Percentiles rank a stretch among this genome's conserved stretches.
These are phyloP conservation scores for Purshia tridentata DNA, from an alignment of 306 rosid genomes.

Conservation along the genomic window DNA sequence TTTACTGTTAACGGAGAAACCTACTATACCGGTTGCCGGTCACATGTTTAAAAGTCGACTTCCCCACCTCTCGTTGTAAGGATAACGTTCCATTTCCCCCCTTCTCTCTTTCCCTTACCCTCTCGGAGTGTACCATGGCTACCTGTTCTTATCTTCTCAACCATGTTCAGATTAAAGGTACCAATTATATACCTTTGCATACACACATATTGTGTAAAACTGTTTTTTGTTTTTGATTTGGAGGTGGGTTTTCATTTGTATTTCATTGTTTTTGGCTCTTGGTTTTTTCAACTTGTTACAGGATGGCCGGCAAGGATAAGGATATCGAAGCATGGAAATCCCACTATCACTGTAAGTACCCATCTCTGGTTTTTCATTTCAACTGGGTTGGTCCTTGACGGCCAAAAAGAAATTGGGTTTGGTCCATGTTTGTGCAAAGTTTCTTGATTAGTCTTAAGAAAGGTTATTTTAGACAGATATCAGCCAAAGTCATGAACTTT, in stretches of 20 bases:
- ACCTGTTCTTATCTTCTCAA: slow-evolving; percentile 30
- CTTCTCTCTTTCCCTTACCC: neutral
- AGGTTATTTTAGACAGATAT: neutral
- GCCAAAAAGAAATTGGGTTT: neutral
- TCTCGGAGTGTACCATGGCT: slow-evolving; percentile 24
- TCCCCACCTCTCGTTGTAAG: slow-evolving; percentile 9
- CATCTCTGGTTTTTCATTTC: neutral
- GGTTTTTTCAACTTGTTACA: slow-evolving; percentile 16
- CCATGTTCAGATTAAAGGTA: slow-evolving; percentile 37
- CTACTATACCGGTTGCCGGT: slow-evolving; percentile 8
- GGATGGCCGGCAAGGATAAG: slow-evolving; percentile 26
- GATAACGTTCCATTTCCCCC: slow-evolving; percentile 5
- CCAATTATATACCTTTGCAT: neutral
- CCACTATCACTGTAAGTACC: slow-evolving; percentile 29
- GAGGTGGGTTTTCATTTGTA: neutral
- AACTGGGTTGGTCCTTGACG: neutral
- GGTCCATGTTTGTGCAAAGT: neutral
- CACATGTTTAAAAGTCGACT: neutral
- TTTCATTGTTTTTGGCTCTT: neutral
- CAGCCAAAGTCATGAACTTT: neutral
- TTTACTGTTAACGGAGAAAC: neutral
- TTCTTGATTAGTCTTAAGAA: neutral
- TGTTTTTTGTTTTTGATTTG: neutral
- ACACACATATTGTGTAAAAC: neutral
- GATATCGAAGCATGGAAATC: slow-evolving; percentile 22